A percentile compares a stretch with the other conserved stretches of the same genome.
phyloP scores from a whole-genome alignment of 2,329 filamentous ascomycete genomes.

The Tolypocladium inflatum region DNA sequence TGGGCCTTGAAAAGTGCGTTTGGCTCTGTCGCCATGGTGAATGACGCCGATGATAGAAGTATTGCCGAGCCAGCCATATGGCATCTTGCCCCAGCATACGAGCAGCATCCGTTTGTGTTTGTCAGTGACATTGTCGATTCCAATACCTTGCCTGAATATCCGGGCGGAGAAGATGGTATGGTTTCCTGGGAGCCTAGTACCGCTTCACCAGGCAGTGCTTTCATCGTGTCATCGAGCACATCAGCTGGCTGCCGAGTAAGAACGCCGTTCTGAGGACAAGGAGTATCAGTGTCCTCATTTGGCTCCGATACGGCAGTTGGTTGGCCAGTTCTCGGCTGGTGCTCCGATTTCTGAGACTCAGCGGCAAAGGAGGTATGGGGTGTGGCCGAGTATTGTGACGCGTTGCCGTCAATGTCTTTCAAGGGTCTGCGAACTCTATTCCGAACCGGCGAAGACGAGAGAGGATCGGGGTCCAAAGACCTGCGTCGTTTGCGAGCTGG shows the following conservation, averaged over 20 bases:
- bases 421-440: slow-evolving; percentile 10
- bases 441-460: neutral
- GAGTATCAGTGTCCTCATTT: neutral
- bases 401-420: slow-evolving; percentile 13
- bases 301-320: too few species aligned
- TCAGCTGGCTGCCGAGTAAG: neutral
- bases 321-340: neutral
- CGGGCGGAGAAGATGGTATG: neutral
- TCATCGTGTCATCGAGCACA: neutral
- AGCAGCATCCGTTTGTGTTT: slow-evolving; percentile 14
- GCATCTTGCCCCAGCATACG: slow-evolving; percentile 24
- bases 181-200: neutral
- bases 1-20: slow-evolving; percentile 31
- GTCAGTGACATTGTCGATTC: too few species aligned
- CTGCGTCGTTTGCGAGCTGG: slow-evolving; percentile 12
- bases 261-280: neutral
- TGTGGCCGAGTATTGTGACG: slow-evolving; percentile 2
- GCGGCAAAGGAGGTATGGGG: neutral
- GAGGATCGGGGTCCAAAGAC: too few species aligned
- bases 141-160: neutral
- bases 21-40: slow-evolving; percentile 23
- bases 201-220: neutral
- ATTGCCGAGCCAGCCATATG: slow-evolving; percentile 25
- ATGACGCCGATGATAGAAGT: slow-evolving; percentile 32
- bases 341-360: neutral